These are phyloP conservation scores for Magnaporthiopsis rhizophila DNA, from an alignment of 2,329 filamentous ascomycete species.

Conservation along the genomic window DNA sequence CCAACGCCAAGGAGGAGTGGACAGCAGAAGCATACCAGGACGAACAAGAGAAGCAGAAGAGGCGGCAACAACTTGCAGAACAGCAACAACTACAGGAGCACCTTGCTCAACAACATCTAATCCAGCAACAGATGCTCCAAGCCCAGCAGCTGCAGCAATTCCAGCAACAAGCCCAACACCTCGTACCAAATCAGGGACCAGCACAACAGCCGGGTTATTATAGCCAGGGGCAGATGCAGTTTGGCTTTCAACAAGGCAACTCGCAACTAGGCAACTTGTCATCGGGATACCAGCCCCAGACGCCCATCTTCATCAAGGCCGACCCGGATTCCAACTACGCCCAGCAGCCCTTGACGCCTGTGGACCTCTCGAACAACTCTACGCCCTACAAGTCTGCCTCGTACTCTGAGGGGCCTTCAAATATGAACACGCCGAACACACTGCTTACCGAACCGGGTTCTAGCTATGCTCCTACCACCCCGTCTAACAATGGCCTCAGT, in stretches of 20 bases:
- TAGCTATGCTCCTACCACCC: slow-evolving; percentile 21
- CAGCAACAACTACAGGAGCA: slow-evolving; percentile 1
- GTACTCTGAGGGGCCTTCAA: slow-evolving; percentile 31
- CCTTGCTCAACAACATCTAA: slow-evolving; percentile 1
- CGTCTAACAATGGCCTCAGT: slow-evolving; percentile 27
- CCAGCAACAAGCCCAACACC: not conserved
- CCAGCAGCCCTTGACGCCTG: slow-evolving; percentile 14
- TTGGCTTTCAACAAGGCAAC: slow-evolving; percentile 1
- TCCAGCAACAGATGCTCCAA: slow-evolving; percentile 5
- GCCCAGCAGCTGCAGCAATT: not conserved
- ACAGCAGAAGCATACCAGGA: not conserved
- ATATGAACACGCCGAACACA: slow-evolving; percentile 30
- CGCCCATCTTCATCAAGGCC: slow-evolving; percentile 10
- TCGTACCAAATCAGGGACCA: too few relatives aligned
- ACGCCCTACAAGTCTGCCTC: slow-evolving; percentile 28
- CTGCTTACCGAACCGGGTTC: slow-evolving; percentile 26
- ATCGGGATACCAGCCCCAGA: not conserved
- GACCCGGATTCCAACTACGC: slow-evolving; percentile 7
- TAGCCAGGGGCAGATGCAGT: not conserved
- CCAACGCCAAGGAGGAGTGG: not conserved
- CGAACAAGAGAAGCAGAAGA: slow-evolving; percentile 4
- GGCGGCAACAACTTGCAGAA: slow-evolving; percentile 3
- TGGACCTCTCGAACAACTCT: slow-evolving; percentile 31
- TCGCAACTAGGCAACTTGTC: not conserved
- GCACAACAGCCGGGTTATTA: not conserved